Base-by-base conservation (phyloP, 371 early-diverging fungal genomes). In the Thermomucor indicae-seudaticae region DNA sequence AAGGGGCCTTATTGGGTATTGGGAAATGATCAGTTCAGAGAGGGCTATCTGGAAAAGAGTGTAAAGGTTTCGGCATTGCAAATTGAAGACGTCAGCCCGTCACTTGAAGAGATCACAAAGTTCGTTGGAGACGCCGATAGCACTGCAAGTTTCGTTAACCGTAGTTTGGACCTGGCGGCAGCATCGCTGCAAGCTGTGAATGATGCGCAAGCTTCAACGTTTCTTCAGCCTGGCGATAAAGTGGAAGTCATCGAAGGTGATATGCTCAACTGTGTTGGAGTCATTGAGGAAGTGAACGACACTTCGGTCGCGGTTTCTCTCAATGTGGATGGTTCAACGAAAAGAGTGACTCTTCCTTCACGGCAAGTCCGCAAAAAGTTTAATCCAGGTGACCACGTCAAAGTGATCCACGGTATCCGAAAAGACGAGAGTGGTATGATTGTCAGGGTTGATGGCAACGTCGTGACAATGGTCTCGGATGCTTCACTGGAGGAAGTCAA, bases 171-270 rank as follows among this genome's bases (percentile, higher is more conserved):
- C 49, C 56, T 80, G 47, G 63, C 81, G 6, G 72, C 77, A 30
- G 57, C 79, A 10, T 66, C 70, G 12, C 63, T 60, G 0, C 65
- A 75, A 35, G 70, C 74, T 20, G 59, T 80, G 23, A 72, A 65
- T 56, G 65, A 63, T 35, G 66, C 69, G 4, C 65, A 66, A 8
- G 67, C 73, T n/a, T 67, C 78, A 4, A 57, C 70, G 19, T 59
- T 83, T 42, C 86, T 92, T 57, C 78, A 83, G 45, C 65, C 81
- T 8, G 97, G 97, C 22, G 98, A 99, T 59, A 82, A 78, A 20
- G 95, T 99, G 1, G 87, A 88, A 61, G 90, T 97, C 3, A 80
- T 83, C 14, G 84, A 87, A 47, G 99, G 99, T 49, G 94, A 94
- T 45, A 72, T 96, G 78, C 84, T 85, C 44, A 86, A 91, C 44